phyloP scores from a whole-genome alignment of 805 yeast species.

The Candida sithepensis region DNA sequence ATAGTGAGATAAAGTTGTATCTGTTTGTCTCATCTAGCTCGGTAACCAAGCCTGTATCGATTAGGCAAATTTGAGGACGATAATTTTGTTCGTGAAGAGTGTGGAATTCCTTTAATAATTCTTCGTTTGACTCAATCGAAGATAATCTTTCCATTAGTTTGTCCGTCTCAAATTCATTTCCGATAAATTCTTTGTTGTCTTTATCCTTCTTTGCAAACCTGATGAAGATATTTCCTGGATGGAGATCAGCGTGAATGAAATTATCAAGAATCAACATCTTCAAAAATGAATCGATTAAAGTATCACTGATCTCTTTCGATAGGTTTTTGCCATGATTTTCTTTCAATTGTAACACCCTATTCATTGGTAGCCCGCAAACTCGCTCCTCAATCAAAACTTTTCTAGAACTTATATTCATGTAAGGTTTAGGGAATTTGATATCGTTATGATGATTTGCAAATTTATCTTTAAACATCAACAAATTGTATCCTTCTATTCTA shows the following conservation, averaged over 20 bases:
- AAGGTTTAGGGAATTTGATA: slow-evolving; percentile 79
- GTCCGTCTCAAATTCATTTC: slow-evolving; percentile 46
- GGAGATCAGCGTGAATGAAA: slow-evolving; percentile 94
- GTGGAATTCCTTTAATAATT: slow-evolving; percentile 39
- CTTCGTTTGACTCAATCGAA: slow-evolving; percentile 30
- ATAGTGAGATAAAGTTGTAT: slow-evolving; percentile 81
- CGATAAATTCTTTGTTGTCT: slow-evolving; percentile 36
- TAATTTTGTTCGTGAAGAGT: slow-evolving; percentile 53
- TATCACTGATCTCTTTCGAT: slow-evolving; percentile 69
- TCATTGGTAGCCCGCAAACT: slow-evolving; percentile 81
- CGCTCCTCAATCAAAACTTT: slow-evolving; percentile 82
- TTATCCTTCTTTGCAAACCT: slow-evolving; percentile 40
- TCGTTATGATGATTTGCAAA: slow-evolving; percentile 50
- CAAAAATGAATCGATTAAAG: slow-evolving; percentile 85
- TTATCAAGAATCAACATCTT: slow-evolving; percentile 92
- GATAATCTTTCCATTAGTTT: slow-evolving; percentile 40
- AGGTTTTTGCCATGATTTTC: slow-evolving; percentile 42
- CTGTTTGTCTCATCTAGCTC: slow-evolving; percentile 77
- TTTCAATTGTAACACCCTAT: slow-evolving; percentile 52
- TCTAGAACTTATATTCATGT: slow-evolving; percentile 58
- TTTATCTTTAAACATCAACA: slow-evolving; percentile 66
- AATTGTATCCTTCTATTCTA: slow-evolving; percentile 82
- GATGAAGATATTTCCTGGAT: slow-evolving; percentile 87
- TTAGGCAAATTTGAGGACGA: slow-evolving; percentile 81
- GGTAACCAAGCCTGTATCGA: slow-evolving; percentile 92